Conservation (phyloP, 2,329 filamentous ascomycete species). For the Fusarium decemcellulare region DNA sequence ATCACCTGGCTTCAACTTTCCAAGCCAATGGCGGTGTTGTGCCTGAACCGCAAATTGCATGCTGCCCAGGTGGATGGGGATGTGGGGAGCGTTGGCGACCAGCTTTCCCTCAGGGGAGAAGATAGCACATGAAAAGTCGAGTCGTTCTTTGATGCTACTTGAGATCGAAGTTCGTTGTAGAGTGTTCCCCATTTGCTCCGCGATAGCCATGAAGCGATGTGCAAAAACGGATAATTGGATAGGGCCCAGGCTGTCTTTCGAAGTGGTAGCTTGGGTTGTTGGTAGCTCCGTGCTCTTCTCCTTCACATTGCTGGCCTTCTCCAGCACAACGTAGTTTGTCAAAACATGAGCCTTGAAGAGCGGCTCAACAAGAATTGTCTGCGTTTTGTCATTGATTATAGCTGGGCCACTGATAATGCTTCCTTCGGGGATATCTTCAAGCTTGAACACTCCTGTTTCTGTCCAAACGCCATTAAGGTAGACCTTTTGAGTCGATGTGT, state of each 20-base stretch:
- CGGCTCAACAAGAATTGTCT: conserved; percentile 49
- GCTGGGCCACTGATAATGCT: conserved; percentile 48
- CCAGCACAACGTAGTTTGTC: conserved; percentile 49
- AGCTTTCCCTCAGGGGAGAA: conserved; percentile 58
- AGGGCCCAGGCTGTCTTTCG: conserved; percentile 54
- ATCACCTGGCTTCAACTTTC: conserved; percentile 54
- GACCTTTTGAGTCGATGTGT: conserved; percentile 1
- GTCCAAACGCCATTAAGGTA: conserved; percentile 27
- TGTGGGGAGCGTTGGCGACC: conserved; percentile 52
- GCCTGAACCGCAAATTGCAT: conserved; percentile 58
- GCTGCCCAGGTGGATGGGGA: conserved; percentile 58
- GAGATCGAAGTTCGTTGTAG: conserved; percentile 69
- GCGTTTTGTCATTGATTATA: conserved; percentile 49
- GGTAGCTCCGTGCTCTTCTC: not conserved
- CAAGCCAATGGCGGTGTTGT: conserved; percentile 53
- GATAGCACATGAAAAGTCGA: conserved; percentile 60
- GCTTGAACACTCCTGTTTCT: conserved; percentile 15
- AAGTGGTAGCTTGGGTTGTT: not conserved
- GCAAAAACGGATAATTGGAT: conserved; percentile 69
- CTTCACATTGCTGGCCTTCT: conserved; percentile 27
- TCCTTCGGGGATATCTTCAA: conserved; percentile 12
- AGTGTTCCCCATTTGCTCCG: conserved; percentile 71
- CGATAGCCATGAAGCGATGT: conserved; percentile 71
- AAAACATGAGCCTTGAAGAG: conserved; percentile 49
- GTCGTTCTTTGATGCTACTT: conserved; percentile 61